phyloP scores from a whole-genome alignment of 352 stramenopile genomes.

The Labyrinthula sp. region DNA sequence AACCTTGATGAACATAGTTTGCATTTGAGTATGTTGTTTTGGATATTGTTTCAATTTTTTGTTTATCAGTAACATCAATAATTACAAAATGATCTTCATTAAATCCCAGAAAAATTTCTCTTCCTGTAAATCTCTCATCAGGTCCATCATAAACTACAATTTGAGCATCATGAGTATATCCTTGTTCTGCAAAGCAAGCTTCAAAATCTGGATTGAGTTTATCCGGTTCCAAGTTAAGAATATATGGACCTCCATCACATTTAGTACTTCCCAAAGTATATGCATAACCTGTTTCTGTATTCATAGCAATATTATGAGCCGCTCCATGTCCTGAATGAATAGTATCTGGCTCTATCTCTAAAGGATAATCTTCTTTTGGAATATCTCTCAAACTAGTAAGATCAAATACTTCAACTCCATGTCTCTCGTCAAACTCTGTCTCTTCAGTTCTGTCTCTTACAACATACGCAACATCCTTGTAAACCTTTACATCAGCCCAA shows the following conservation, averaged over 20 bases:
- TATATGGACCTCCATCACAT: conserved; percentile 28
- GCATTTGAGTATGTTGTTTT: conserved; percentile 10
- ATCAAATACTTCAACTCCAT: conserved; percentile 35
- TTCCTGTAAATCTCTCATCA: conserved; percentile 12
- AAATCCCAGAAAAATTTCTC: conserved; percentile 31
- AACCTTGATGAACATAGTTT: conserved; percentile 35
- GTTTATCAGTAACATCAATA: conserved; percentile 33
- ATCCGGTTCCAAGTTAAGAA: conserved; percentile 24
- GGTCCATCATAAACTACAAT: conserved; percentile 33
- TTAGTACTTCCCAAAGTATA: conserved; percentile 7
- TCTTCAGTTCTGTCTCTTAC: conserved; percentile 20
- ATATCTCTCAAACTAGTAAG: conserved; percentile 26
- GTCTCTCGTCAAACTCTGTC: no score
- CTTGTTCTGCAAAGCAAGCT: conserved; percentile 13
- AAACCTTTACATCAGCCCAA: conserved; percentile 32
- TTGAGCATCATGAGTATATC: conserved; percentile 32
- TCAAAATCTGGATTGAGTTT: conserved; percentile 18
- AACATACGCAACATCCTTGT: conserved; percentile 30
- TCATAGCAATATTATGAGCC: conserved; percentile 33
- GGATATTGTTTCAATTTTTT: no score
- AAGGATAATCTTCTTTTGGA: no score
- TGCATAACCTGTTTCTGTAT: conserved; percentile 21
- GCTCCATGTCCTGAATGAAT: no score
- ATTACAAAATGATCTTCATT: conserved; percentile 29
- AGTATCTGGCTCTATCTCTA: no score